These are phyloP conservation scores for Fistulifera pelliculosa DNA, from an alignment of 108 stramenopile genomes.

Conservation along the genomic window DNA sequence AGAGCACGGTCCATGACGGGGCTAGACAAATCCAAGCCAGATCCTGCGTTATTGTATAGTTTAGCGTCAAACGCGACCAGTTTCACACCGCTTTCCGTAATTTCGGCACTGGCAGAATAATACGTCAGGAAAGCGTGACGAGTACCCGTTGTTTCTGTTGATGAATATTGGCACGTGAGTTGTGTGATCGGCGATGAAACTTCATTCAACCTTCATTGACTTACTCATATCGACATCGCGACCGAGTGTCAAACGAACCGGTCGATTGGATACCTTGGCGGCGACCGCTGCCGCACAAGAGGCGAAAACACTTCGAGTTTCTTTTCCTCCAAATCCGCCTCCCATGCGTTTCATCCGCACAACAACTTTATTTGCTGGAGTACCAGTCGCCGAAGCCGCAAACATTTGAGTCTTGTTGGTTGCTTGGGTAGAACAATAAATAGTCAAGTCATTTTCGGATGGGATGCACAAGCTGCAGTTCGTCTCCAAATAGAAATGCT, in stretches of 20 bases:
- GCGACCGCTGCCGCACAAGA: constrained; percentile 84
- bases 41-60: constrained; percentile 84
- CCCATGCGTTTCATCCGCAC: constrained; percentile 89
- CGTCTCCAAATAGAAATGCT: constrained; percentile 94
- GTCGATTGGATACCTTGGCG: constrained; percentile 63
- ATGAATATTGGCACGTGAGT: neutral
- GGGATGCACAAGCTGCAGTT: constrained; percentile 85
- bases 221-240: constrained; percentile 87
- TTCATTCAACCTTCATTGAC: constrained; percentile 63
- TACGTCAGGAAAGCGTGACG: constrained; percentile 77
- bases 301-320: constrained; percentile 82
- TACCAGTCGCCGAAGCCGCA: constrained; percentile 76
- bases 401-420: constrained; percentile 82
- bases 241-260: constrained; percentile 82
- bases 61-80: constrained; percentile 68
- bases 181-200: constrained; percentile 7
- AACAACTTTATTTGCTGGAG: constrained; percentile 78
- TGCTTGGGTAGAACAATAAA: constrained; percentile 88
- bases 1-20: constrained; percentile 87
- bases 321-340: constrained; percentile 91
- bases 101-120: constrained; percentile 77
- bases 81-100: constrained; percentile 62
- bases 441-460: constrained; percentile 74
- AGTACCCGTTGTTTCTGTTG: constrained; percentile 6
- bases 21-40: constrained; percentile 77